Base-by-base conservation (phyloP, 805 yeast species). In the Kodamaea neixiangensis region DNA sequence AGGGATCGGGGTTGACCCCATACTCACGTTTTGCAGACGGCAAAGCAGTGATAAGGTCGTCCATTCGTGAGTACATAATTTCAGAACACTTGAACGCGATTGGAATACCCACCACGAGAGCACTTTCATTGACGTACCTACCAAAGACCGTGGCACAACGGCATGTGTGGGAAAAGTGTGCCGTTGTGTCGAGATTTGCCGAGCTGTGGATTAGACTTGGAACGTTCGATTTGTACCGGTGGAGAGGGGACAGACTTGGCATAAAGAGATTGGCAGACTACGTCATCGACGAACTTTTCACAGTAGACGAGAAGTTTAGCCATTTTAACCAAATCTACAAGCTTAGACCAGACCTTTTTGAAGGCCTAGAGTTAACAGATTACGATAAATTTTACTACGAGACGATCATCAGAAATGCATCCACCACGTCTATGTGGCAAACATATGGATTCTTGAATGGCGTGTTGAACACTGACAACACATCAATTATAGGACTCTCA, bases 11-110 rank as follows among this genome's bases (percentile, higher is more conserved):
- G 0, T 73, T 80, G 57, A 93, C 98, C 0, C 97, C 98, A 1
- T 93, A 79, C 65, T 87, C 96, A 0, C 78, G 99, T 53, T 93
- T 92, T 75, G 98, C 97, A 0, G 99, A 93, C 69, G 99, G 99
- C 3, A 90, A 89, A 62, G 97, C 98, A 0, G 96, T 91, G 5
- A 61, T 93, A 29, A 71, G 97, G 54, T 90, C 97, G 1, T 85
- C 96, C 44, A 82, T 94, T 34, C 75, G 98, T 33, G 99, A 93
- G 64, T 92, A 88, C 53, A 76, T 93, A 45, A 86, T 88, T 1
- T 85, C 94, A 3, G 98, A 94, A 62, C 82, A 89, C 21, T 71
- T 94, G 47, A 67, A 87, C 63, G 86, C 89, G 1, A 79, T 94
- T 20, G 92, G 94, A 0, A 85, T 93, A 5, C 97, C 97, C 2